Conservation (phyloP, 768 basidiomycete genomes). For the Sarcomyxa edulis region DNA sequence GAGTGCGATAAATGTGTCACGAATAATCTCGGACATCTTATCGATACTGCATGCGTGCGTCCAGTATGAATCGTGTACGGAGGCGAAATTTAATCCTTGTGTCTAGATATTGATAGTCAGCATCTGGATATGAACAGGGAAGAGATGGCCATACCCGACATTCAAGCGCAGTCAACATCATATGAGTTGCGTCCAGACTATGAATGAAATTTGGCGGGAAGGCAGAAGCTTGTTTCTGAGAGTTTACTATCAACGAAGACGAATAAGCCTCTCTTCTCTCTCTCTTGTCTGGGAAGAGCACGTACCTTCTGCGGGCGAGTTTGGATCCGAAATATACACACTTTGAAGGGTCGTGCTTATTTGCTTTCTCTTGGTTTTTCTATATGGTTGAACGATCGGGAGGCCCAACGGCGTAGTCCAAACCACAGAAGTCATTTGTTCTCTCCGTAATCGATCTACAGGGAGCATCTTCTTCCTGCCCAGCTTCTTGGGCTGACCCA, state of each 20-base stretch:
- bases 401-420: slow-evolving; percentile 97
- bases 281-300: slow-evolving; percentile 1
- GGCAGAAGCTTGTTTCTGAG: slow-evolving; percentile 86
- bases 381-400: slow-evolving; percentile 95
- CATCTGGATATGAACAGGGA: background rate
- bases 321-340: slow-evolving; percentile 87
- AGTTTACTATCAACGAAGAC: slow-evolving; percentile 47
- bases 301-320: slow-evolving; percentile 61
- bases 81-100: slow-evolving; percentile 78
- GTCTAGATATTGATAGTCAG: slow-evolving; percentile 36
- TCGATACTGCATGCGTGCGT: slow-evolving; percentile 88
- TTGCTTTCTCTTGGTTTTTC: slow-evolving; percentile 78
- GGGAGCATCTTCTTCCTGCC: slow-evolving; percentile 16
- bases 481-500: no score
- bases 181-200: slow-evolving; percentile 95
- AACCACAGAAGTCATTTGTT: slow-evolving; percentile 92
- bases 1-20: slow-evolving; percentile 89
- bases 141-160: slow-evolving; percentile 57
- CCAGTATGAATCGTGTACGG: slow-evolving; percentile 99
- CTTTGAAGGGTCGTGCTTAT: slow-evolving; percentile 81
- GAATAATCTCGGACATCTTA: slow-evolving; percentile 83
- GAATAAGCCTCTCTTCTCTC: background rate
- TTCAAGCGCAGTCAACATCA: slow-evolving; percentile 93
- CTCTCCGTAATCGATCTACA: slow-evolving; percentile 53
- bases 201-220: slow-evolving; percentile 99